Base-by-base conservation (phyloP, 305 asterid genomes). In the Fraxinus greggii region DNA sequence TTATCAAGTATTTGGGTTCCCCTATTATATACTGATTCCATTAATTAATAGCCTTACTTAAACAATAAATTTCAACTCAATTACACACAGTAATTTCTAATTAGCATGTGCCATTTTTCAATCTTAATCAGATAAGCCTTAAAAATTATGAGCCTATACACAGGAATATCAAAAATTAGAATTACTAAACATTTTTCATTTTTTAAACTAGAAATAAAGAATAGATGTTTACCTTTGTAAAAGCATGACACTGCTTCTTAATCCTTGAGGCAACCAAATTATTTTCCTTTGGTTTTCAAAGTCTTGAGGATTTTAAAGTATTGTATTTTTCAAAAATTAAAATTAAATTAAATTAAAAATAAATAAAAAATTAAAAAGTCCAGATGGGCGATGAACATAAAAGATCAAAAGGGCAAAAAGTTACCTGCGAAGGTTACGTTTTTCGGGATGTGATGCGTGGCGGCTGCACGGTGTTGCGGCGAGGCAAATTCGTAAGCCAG, bases 261-360 rank as follows among this genome's bases (percentile, higher is more conserved):
- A n/a, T 54, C 2, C 24, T 54, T 54, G 29, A 59, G 13, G 69
- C 12, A 23, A 59, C 69, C 69, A 59, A 59, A 21, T 21, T 59
- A 59, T 29, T 59, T 19, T 59, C 69, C 29, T 4, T 7, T 21
- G 69, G 69, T 7, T 21, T 23, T 59, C 2, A 0, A 59, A 59
- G 70, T 97, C 97, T 0, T 0, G 97, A 95, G 12, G 95, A 21
- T 51, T 51, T 51, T 51, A 23, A 5, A 51, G 23, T 51, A 4
- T n/a, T 17, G 61, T 51, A 12, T 3, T 45, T 36, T 1, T 4
- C 35, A 3, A 31, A 31, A 32, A 32, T n/a, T n/a, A n/a, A n/a
- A n/a, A n/a, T n/a, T n/a, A n/a, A n/a, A n/a, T n/a, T n/a, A n/a
- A n/a, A n/a, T n/a, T 35, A 32, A 33, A 33, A 6, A 35, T 0